Conservation (phyloP, 495 filamentous ascomycete genomes). For the Penicillium waksmanii region DNA sequence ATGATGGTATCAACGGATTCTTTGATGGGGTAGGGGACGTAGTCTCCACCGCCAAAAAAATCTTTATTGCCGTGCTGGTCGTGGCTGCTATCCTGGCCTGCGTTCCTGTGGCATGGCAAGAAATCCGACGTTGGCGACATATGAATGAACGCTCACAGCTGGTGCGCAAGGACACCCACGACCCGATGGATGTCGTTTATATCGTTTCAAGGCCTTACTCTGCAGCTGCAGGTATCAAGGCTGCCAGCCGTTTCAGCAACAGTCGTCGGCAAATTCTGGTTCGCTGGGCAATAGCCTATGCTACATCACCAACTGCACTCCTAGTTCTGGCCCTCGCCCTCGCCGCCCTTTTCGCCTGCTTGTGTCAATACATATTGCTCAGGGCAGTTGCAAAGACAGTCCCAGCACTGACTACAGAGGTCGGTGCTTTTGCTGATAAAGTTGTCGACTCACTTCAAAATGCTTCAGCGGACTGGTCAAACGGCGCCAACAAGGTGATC, state of each 20-base stretch:
- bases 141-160: constrained; percentile 71
- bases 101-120: constrained; percentile 75
- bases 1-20: constrained; percentile 83
- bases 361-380: constrained; percentile 84
- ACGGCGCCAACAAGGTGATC: constrained; percentile 75
- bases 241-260: constrained; percentile 69
- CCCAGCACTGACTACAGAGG: constrained; percentile 73
- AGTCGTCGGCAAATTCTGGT: constrained; percentile 69
- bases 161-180: constrained; percentile 65
- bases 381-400: constrained; percentile 72
- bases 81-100: constrained; percentile 72
- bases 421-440: constrained; percentile 79
- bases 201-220: constrained; percentile 81
- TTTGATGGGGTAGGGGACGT: constrained; percentile 71
- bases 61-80: constrained; percentile 73
- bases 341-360: constrained; percentile 80
- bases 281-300: constrained; percentile 87
- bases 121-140: constrained; percentile 76
- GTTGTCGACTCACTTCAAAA: constrained; percentile 74
- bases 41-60: constrained; percentile 63
- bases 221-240: constrained; percentile 68
- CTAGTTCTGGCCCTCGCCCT: constrained; percentile 85
- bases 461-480: constrained; percentile 77
- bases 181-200: constrained; percentile 88
- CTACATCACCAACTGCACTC: constrained; percentile 80